A percentile compares a stretch with the other conserved stretches of the same genome.
These are phyloP conservation scores for Withania somnifera DNA, from an alignment of 305 asterid genomes.

Conservation along the genomic window DNA sequence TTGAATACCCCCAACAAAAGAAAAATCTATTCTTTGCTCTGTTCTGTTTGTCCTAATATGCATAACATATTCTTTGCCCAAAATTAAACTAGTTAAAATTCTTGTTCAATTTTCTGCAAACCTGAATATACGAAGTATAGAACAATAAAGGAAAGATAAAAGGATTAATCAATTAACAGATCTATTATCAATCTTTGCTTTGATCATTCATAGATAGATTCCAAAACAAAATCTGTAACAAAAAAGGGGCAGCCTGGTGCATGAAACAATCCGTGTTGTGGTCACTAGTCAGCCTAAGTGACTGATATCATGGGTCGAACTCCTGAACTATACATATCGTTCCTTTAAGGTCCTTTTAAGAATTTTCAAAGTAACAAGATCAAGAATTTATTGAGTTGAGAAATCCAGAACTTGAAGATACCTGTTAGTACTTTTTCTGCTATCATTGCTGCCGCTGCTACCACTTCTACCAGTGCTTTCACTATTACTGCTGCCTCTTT, in stretches of 20 bases:
- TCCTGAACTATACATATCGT: not conserved
- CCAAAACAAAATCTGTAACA: not conserved
- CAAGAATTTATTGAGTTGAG: not conserved
- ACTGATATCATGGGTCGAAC: not conserved
- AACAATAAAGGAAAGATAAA: not conserved
- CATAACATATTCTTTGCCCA: not conserved
- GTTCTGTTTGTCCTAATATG: not conserved
- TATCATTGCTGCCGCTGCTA: constrained; percentile 20
- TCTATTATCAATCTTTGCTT: not conserved
- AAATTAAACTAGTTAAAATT: not conserved
- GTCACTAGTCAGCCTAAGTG: not conserved
- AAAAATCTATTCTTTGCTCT: not conserved
- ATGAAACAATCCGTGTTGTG: not conserved
- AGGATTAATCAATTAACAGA: not conserved
- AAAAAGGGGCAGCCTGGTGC: not conserved
- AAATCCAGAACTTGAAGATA: not conserved
- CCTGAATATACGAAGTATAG: not conserved
- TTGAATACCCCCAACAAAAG: not conserved
- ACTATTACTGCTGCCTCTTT: constrained; percentile 3
- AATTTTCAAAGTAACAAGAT: not conserved
- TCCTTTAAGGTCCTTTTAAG: rapidly evolving
- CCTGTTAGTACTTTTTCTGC: constrained; percentile 19
- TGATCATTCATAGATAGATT: not conserved
- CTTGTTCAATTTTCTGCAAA: not conserved
- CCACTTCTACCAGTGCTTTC: constrained; percentile 8